Percentiles rank a stretch among this genome's conserved stretches.
These are phyloP conservation scores for Brasenia schreberi DNA, from an alignment of 164 flowering plant genomes.

Conservation along the genomic window DNA sequence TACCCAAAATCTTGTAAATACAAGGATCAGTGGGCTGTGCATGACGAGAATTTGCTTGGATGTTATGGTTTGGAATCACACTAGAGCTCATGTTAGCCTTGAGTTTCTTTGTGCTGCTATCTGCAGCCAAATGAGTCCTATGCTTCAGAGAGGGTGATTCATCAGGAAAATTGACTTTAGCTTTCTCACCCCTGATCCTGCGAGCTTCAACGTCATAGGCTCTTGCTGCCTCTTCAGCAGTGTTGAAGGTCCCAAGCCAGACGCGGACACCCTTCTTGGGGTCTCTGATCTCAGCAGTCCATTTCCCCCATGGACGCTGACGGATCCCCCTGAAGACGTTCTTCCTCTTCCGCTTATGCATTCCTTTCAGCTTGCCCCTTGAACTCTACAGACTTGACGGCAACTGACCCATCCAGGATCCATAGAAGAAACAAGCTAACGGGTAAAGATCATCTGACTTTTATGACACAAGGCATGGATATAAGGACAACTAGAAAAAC, in stretches of 20 bases:
- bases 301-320: conserved; percentile 99
- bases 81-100: background rate
- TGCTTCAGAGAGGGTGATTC: conserved; percentile 16
- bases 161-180: conserved; percentile 91
- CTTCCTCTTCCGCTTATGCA: conserved; percentile 85
- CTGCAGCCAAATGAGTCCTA: background rate
- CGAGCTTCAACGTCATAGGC: conserved; percentile 98
- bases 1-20: background rate
- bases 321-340: conserved; percentile 91
- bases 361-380: conserved; percentile 53
- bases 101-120: background rate
- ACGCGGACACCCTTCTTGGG: conserved; percentile 92
- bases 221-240: conserved; percentile 98
- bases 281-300: conserved; percentile 99
- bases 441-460: background rate
- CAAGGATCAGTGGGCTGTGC: background rate
- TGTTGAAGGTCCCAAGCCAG: conserved; percentile 97
- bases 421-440: background rate
- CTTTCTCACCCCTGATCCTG: conserved; percentile 89
- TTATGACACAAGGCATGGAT: background rate
- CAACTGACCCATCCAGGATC: conserved; percentile 16
- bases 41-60: background rate
- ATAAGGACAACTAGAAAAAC: no score
- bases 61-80: background rate
- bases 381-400: conserved; percentile 32